Conservation (phyloP, 305 asterid genomes). For the Euphrasia arctica region DNA sequence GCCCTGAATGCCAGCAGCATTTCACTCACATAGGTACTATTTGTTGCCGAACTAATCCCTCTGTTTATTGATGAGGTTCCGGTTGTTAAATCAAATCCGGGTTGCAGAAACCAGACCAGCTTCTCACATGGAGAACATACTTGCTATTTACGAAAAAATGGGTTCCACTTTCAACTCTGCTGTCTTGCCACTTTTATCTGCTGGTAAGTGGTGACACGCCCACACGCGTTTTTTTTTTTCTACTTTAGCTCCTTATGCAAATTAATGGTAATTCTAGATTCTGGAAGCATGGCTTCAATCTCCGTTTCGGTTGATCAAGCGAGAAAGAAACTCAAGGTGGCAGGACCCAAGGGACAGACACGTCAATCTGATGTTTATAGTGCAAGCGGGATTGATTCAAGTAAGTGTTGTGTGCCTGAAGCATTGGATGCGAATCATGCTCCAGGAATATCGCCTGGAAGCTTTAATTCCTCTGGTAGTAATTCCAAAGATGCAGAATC, state of each 20-base stretch:
- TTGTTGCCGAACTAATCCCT: neutral
- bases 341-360: slow-evolving; percentile 21
- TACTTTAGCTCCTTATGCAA: slow-evolving; percentile 10
- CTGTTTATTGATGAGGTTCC: slow-evolving; percentile 2
- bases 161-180: slow-evolving; percentile 52
- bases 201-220: slow-evolving; percentile 45
- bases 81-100: neutral
- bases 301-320: slow-evolving; percentile 12
- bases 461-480: slow-evolving; percentile 50
- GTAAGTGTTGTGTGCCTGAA: slow-evolving; percentile 32
- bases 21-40: slow-evolving; percentile 48
- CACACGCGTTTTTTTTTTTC: neutral
- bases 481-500: slow-evolving; percentile 30
- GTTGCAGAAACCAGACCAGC: slow-evolving; percentile 68
- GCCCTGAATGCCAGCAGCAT: slow-evolving; percentile 64
- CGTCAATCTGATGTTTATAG: slow-evolving; percentile 20
- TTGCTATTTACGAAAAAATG: slow-evolving; percentile 54
- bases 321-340: slow-evolving; percentile 24
- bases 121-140: slow-evolving; percentile 58
- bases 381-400: slow-evolving; percentile 25
- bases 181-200: slow-evolving; percentile 38
- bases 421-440: slow-evolving; percentile 48
- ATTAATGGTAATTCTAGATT: slow-evolving; percentile 18
- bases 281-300: slow-evolving; percentile 19
- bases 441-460: slow-evolving; percentile 47